phyloP scores from a whole-genome alignment of 106 monocot species.

The Phalaenopsis aphrodite region DNA sequence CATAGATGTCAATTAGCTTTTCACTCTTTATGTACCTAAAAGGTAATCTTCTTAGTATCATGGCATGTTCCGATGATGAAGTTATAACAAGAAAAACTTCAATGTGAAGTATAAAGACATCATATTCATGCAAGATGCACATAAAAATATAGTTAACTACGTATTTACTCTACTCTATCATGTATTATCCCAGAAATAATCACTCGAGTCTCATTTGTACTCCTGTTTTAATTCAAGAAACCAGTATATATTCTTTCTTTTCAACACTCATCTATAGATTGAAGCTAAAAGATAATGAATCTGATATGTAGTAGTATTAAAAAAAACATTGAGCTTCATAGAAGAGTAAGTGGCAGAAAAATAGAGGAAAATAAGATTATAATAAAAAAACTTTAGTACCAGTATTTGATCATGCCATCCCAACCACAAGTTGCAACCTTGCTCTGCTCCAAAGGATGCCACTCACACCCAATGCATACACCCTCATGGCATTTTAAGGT shows the following conservation, averaged over 20 bases:
- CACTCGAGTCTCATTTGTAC: background rate
- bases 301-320: background rate
- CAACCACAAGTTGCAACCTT: conserved; percentile 98
- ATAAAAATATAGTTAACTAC: background rate
- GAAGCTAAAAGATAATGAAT: background rate
- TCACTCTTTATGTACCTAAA: background rate
- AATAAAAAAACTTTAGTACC: conserved; percentile 34
- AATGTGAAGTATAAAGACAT: background rate
- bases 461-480: conserved; percentile 90
- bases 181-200: background rate
- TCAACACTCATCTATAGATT: background rate
- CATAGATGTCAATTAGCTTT: background rate
- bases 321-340: background rate
- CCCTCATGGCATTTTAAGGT: conserved; percentile 84
- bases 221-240: background rate
- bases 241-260: background rate
- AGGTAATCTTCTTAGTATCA: background rate
- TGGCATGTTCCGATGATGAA: background rate
- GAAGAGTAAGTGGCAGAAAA: background rate
- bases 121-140: background rate
- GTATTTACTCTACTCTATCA: background rate
- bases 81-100: background rate
- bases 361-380: background rate
- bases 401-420: conserved; percentile 98
- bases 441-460: conserved; percentile 97